phyloP scores from a whole-genome alignment of 805 yeast species.

The Suhomyces emberorum region DNA sequence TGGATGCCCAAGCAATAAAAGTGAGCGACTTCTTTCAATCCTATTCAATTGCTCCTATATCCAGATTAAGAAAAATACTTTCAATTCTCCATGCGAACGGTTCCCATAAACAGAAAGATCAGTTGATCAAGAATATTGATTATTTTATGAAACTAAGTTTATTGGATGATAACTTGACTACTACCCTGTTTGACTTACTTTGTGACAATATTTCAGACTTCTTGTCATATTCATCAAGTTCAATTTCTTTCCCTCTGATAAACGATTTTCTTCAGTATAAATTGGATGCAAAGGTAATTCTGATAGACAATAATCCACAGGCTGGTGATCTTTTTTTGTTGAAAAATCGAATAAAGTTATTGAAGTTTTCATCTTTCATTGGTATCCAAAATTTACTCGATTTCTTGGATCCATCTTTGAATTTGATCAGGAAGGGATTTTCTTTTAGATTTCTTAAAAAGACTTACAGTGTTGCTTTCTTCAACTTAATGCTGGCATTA shows the following conservation, averaged over 20 bases:
- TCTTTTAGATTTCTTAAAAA: no score
- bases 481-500: background rate
- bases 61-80: background rate
- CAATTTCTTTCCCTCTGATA: slow-evolving; percentile 17
- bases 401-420: slow-evolving; percentile 6
- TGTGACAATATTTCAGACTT: slow-evolving; percentile 11
- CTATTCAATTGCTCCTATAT: background rate
- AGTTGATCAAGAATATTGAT: slow-evolving; percentile 12
- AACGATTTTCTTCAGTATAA: slow-evolving; percentile 11
- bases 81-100: background rate
- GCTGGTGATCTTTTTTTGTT: background rate
- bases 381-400: background rate
- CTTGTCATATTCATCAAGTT: slow-evolving; percentile 9
- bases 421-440: background rate
- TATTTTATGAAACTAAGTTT: slow-evolving; percentile 15
- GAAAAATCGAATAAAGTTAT: slow-evolving; percentile 3
- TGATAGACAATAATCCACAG: background rate
- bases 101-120: background rate
- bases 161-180: slow-evolving; percentile 15
- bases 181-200: slow-evolving; percentile 11
- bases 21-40: slow-evolving; percentile 4
- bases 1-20: slow-evolving; percentile 1
- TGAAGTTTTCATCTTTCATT: slow-evolving; percentile 1
- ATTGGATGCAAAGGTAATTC: background rate
- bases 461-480: no score